phyloP scores from a whole-genome alignment of 2,329 filamentous ascomycete genomes.

The Drechslerella stenobrocha region DNA sequence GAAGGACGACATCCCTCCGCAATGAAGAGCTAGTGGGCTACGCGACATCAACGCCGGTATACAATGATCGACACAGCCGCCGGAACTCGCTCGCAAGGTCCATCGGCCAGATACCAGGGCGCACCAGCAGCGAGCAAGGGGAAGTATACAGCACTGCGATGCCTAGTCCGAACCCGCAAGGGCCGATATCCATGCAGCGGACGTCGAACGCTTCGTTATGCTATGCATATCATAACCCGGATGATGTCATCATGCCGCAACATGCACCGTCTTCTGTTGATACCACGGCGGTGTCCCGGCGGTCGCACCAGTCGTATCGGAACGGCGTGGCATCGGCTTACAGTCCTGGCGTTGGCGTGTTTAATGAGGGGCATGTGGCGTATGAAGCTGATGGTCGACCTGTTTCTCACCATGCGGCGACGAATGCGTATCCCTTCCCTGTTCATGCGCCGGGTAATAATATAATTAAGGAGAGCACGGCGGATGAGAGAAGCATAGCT shows the following conservation, averaged over 20 bases:
- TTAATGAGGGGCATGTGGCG: conserved; percentile 15
- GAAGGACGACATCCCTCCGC: conserved; percentile 34
- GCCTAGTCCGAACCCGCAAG: conserved; percentile 26
- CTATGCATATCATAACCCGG: conserved; percentile 24
- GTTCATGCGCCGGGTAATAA: conserved; percentile 6
- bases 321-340: conserved; percentile 16
- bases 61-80: conserved; percentile 35
- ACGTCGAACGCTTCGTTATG: conserved; percentile 29
- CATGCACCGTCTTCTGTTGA: conserved; percentile 26
- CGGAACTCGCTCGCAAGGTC: conserved; percentile 27
- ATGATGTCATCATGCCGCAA: conserved; percentile 25
- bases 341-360: conserved; percentile 21
- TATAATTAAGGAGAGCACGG: conserved; percentile 19
- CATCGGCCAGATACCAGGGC: conserved; percentile 6
- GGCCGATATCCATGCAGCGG: conserved; percentile 19
- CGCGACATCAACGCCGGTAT: conserved; percentile 3
- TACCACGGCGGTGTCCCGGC: conserved; percentile 32
- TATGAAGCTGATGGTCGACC: conserved; percentile 36
- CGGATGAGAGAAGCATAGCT: conserved; percentile 45
- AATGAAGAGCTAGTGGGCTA: conserved; percentile 18
- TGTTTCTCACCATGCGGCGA: neutral
- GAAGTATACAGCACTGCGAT: conserved; percentile 36
- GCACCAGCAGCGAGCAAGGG: conserved; percentile 37
- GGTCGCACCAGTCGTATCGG: conserved; percentile 32
- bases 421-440: conserved; percentile 12